Conservation (phyloP, 23 red algal species). For the Gracilaria vermiculophylla region DNA sequence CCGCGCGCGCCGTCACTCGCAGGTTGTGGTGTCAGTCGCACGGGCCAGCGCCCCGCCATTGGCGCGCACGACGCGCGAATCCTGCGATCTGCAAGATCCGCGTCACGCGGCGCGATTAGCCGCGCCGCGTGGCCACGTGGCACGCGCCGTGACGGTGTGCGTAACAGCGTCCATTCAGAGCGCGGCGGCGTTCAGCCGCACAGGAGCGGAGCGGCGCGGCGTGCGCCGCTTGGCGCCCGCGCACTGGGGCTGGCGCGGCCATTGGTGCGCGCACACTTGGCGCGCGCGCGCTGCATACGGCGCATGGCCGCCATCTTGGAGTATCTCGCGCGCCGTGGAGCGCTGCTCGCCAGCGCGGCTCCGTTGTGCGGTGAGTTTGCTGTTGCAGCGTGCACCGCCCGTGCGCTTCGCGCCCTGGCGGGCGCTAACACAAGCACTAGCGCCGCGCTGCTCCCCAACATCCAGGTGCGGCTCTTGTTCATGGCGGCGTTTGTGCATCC, state of each 20-base stretch:
- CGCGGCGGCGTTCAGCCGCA: not conserved
- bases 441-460: not conserved
- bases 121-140: not conserved
- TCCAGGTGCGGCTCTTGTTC: no score
- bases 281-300: not conserved
- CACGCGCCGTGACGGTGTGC: not conserved
- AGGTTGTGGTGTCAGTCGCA: no score
- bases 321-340: no score
- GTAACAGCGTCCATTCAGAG: not conserved
- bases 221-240: not conserved
- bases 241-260: not conserved
- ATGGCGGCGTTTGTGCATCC: not conserved
- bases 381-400: no score
- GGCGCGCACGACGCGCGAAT: not conserved
- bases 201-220: not conserved
- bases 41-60: not conserved
- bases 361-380: no score
- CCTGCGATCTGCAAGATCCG: slow-evolving; percentile 6
- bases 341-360: no score
- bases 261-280: not conserved
- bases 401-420: no score
- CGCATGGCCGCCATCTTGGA: no score
- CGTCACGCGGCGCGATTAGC: not conserved
- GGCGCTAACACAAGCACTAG: not conserved
- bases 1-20: no score